phyloP scores from a whole-genome alignment of 345 rosid species.

The Dipteronia sinensis region DNA sequence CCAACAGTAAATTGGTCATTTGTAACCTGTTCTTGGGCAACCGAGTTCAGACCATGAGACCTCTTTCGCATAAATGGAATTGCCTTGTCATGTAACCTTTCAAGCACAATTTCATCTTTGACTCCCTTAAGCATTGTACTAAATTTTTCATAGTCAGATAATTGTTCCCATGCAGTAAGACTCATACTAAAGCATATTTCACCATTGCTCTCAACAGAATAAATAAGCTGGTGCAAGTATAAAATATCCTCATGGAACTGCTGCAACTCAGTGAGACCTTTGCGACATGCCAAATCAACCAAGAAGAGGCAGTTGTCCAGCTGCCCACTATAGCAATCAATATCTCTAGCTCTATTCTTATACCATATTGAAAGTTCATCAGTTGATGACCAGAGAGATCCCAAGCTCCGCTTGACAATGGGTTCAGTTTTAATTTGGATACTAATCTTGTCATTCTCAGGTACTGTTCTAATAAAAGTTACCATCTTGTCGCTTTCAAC shows the following conservation, averaged over 20 bases:
- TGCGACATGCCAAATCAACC: conserved; percentile 74
- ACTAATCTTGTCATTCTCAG: conserved; percentile 48
- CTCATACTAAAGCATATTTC: conserved; percentile 56
- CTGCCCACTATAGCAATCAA: conserved; percentile 87
- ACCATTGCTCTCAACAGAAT: conserved; percentile 54
- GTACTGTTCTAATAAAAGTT: conserved; percentile 53
- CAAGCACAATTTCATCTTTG: conserved; percentile 61
- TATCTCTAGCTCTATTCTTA: conserved; percentile 80
- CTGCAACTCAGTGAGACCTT: conserved; percentile 70
- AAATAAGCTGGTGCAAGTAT: conserved; percentile 74
- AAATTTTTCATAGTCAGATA: conserved; percentile 85
- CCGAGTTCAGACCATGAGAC: conserved; percentile 25
- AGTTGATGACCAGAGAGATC: conserved; percentile 72
- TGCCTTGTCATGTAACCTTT: conserved; percentile 61
- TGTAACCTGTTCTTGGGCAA: conserved; percentile 20
- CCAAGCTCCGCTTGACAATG: conserved; percentile 57
- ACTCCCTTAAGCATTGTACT: conserved; percentile 71
- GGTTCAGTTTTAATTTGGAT: conserved; percentile 72
- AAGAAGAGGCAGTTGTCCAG: conserved; percentile 80
- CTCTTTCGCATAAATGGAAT: conserved; percentile 77
- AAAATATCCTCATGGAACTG: conserved; percentile 73
- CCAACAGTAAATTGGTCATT: conserved; percentile 29
- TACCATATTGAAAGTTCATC: conserved; percentile 76
- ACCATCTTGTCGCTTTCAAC: conserved; percentile 89
- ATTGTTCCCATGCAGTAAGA: conserved; percentile 77